These are phyloP conservation scores for Malbranchea zuffiana DNA, from an alignment of 2,329 filamentous ascomycete species.

Conservation along the genomic window DNA sequence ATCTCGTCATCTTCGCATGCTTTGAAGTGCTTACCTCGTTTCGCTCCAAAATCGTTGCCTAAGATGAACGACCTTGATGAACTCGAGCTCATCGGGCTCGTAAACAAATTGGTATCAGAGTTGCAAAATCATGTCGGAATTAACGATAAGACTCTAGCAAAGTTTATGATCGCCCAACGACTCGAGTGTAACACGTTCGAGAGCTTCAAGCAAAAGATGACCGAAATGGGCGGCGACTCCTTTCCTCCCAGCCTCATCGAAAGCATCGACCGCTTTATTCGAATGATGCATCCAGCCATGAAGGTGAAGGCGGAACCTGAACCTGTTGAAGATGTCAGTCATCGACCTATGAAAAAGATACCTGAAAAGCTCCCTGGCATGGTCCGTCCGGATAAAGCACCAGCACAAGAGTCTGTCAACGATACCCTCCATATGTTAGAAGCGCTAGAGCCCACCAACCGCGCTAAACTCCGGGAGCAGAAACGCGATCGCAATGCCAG, in stretches of 20 bases:
- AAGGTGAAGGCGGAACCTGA: slow-evolving; percentile 30
- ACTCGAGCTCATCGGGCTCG: slow-evolving; percentile 83
- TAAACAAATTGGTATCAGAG: slow-evolving; percentile 88
- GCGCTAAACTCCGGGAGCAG: too few relatives aligned
- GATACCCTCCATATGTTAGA: too few relatives aligned
- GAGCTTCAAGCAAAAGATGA: slow-evolving; percentile 64
- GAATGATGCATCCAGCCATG: slow-evolving; percentile 62
- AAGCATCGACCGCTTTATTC: slow-evolving; percentile 77
- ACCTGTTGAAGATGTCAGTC: slow-evolving; percentile 32
- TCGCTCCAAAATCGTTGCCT: too few relatives aligned
- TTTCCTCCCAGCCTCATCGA: slow-evolving; percentile 80
- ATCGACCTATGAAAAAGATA: too few relatives aligned
- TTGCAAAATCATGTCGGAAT: slow-evolving; percentile 87
- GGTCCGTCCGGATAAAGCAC: too few relatives aligned
- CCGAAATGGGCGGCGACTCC: slow-evolving; percentile 65
- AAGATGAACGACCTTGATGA: slow-evolving; percentile 80
- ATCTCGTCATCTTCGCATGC: too few relatives aligned
- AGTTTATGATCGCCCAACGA: slow-evolving; percentile 90
- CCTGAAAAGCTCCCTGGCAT: too few relatives aligned
- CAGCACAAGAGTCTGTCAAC: too few relatives aligned
- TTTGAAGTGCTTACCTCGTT: too few relatives aligned
- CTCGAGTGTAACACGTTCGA: slow-evolving; percentile 56
- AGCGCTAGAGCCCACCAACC: too few relatives aligned
- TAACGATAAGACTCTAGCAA: slow-evolving; percentile 84
- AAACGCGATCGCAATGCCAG: too few relatives aligned